A percentile compares a stretch with the other conserved stretches of the same genome.
phyloP scores from a whole-genome alignment of 1,284 basidiomycete genomes.

The Irpex rosettiformis region DNA sequence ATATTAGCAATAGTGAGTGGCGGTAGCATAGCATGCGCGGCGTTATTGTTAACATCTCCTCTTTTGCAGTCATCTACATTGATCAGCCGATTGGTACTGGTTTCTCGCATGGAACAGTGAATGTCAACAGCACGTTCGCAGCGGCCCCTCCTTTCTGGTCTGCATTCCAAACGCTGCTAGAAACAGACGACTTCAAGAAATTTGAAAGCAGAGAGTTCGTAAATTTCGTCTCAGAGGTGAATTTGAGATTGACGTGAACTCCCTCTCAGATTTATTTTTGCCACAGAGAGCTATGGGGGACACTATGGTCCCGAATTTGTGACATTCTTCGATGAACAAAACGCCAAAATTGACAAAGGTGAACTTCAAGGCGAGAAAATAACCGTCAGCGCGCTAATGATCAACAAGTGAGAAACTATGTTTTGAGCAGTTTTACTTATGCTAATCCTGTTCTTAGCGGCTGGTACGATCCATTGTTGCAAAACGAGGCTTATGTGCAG shows the following conservation, averaged over 20 bases:
- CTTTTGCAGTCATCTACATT: slow-evolving; percentile 62
- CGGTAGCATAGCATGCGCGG: background rate
- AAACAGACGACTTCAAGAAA: slow-evolving; percentile 55
- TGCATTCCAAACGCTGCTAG: slow-evolving; percentile 66
- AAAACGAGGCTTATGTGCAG: slow-evolving; percentile 56
- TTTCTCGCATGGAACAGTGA: slow-evolving; percentile 58
- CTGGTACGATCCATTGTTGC: slow-evolving; percentile 64
- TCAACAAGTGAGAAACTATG: slow-evolving; percentile 33
- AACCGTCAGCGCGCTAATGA: slow-evolving; percentile 39
- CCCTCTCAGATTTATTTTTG: slow-evolving; percentile 50
- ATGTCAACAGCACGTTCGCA: slow-evolving; percentile 50
- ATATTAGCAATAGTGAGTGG: slow-evolving; percentile 55
- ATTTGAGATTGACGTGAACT: background rate
- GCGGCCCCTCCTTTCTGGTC: slow-evolving; percentile 56
- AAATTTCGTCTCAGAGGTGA: slow-evolving; percentile 1
- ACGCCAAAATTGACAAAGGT: slow-evolving; percentile 46
- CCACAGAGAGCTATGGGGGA: slow-evolving; percentile 66
- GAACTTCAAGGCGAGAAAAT: slow-evolving; percentile 33
- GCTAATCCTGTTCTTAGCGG: slow-evolving; percentile 37
- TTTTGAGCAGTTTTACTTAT: background rate
- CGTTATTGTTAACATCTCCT: background rate
- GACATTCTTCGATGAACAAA: slow-evolving; percentile 65
- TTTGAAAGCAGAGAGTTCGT: slow-evolving; percentile 55
- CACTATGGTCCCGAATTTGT: slow-evolving; percentile 67
- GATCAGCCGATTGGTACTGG: slow-evolving; percentile 74